Percentiles rank a stretch among this genome's conserved stretches.
Conservation (phyloP, 768 basidiomycete species). For the Lactarius evosmus region DNA sequence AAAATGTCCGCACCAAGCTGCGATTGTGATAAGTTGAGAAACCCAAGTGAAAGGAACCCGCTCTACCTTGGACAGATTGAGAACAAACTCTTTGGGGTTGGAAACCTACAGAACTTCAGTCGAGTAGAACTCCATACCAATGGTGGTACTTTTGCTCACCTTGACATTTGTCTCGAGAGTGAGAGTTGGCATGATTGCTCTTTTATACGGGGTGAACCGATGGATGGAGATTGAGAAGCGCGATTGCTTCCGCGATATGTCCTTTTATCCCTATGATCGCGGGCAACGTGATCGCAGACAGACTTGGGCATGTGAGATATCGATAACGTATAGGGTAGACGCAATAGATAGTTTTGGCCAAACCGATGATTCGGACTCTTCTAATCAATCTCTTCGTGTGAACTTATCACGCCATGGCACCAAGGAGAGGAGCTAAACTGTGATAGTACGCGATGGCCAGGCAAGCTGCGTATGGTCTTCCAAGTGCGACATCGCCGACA, state of each 20-base stretch:
- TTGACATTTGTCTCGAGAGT: constrained; percentile 25
- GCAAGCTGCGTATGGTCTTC: neutral
- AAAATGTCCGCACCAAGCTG: constrained; percentile 54
- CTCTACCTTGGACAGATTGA: constrained; percentile 24
- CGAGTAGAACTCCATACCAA: neutral
- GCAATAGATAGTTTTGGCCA: no score
- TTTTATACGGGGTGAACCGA: neutral
- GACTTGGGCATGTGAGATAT: neutral
- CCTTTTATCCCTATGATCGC: neutral
- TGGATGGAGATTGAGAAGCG: neutral
- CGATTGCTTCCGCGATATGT: neutral
- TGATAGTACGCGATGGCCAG: neutral
- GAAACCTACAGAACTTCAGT: constrained; percentile 4
- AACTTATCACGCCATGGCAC: neutral
- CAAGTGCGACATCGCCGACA: neutral
- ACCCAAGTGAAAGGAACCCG: neutral
- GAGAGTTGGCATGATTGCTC: constrained; percentile 22
- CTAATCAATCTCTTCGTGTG: neutral
- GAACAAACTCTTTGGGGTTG: constrained; percentile 13
- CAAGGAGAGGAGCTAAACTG: neutral
- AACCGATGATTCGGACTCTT: no score
- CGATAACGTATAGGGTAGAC: no score
- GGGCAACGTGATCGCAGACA: no score
- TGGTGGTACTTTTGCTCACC: constrained; percentile 1
- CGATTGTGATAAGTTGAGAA: neutral